Conservation (phyloP, 306 rosid species). For the Cyclanthera cordifolia region DNA sequence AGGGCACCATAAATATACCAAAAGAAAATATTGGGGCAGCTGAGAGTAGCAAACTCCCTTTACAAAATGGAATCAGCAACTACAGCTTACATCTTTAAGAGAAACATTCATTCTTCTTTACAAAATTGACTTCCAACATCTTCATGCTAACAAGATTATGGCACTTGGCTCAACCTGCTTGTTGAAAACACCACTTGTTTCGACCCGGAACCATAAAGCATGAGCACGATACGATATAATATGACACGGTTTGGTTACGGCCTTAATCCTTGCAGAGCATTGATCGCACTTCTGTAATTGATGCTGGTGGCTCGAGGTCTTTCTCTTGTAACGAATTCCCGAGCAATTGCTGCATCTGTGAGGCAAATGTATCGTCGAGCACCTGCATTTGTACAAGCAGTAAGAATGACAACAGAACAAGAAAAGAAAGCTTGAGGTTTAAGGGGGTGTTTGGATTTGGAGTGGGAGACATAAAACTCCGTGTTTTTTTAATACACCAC, state of each 20-base stretch:
- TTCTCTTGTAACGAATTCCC: conserved; percentile 78
- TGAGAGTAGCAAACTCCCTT: conserved; percentile 7
- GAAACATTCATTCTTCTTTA: not conserved
- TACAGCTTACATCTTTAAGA: not conserved
- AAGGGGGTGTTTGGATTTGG: no score
- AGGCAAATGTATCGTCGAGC: conserved; percentile 78
- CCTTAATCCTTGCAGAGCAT: conserved; percentile 75
- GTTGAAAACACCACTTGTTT: not conserved
- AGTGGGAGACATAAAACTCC: no score
- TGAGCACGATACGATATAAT: not conserved
- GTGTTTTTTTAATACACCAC: no score
- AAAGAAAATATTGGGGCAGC: no score
- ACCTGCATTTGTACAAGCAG: conserved; percentile 29
- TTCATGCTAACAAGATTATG: conserved; percentile 7
- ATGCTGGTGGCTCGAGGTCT: conserved; percentile 70
- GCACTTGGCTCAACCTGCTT: not conserved
- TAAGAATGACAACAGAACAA: not conserved
- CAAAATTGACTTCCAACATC: not conserved
- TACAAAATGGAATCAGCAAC: conserved; percentile 2
- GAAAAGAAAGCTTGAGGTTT: not conserved
- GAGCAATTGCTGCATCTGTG: conserved; percentile 79
- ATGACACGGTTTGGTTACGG: no score
- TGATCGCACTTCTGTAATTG: conserved; percentile 79
- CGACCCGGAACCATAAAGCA: not conserved
- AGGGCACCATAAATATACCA: not conserved